Base-by-base conservation (phyloP, 116 monocot genomes). In the Dioscorea cayenensis region DNA sequence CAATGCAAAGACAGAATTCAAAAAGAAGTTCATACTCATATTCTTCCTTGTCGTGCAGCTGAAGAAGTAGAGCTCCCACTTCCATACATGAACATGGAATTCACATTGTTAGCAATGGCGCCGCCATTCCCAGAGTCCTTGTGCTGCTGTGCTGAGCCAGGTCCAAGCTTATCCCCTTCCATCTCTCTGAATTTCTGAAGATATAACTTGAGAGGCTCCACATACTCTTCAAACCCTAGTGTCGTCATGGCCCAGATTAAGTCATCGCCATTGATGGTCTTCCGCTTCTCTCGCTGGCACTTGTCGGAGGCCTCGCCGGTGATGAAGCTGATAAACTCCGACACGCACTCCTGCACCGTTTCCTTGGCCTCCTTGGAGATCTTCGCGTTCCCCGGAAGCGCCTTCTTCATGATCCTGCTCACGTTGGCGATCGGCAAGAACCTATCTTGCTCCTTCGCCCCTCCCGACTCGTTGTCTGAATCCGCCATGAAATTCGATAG, bases 261-360 rank as follows among this genome's bases (percentile, higher is more conserved):
- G 72, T 86, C 86, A 20, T 86, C 86, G 37, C 83, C 82, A 75
- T 83, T 79, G 77, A 86, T 73, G 66, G 85, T 85, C 85, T 85
- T 85, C 43, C 85, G 72, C 76, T 85, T 85, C 85, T 85, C 85
- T 0, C 79, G 72, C 43, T 82, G 79, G 76, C 85, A 81, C 77
- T 86, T 86, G 74, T 82, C 81, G 63, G 85, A 81, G 51, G 85
- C 85, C 70, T 84, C 80, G 51, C 84, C 80, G 48, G 84, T 84
- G 77, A 84, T 65, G 77, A 84, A 84, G 75, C 70, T 66, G 74
- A 84, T 77, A 80, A 84, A 84, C 72, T 80, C 80, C 11, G 84
- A 84, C 8, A 80, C 80, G 74, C 84, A 84, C 63, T 75, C 77
- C 62, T 79, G 84, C 22, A 80, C 80, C 23, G 77, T 81, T 72